Base-by-base conservation (phyloP, 176 grass and related monocot genomes). In the Aegilops sharonensis region DNA sequence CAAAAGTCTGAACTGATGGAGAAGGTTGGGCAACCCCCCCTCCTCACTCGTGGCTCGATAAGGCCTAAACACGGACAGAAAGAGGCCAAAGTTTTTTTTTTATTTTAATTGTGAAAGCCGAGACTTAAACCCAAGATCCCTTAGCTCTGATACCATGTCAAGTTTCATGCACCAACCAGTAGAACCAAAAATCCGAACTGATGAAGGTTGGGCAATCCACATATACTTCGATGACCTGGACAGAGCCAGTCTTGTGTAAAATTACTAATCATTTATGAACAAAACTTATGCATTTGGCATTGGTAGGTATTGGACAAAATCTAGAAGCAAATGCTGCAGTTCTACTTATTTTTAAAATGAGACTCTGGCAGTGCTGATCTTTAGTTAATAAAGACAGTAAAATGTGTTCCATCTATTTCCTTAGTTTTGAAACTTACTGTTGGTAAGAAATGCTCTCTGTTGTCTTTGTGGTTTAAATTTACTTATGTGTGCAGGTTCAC, bases 401-500 rank as follows among this genome's bases (percentile, higher is more conserved):
- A 73, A 67, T n/a, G 13, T 47, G 57, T 25, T 60, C 40, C 30
- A 5, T 87, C 79, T 65, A 15, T 67, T 75, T 66, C 59, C 25
- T 67, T 78, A 56, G 42, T 79, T 32, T 45, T 11, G 20, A 6
- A 30, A 59, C n/a, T 9, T 68, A 37, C 9, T 48, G 34, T 75
- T 32, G 23, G 17, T 84, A 65, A 42, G 17, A 39, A 70, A 43
- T 64, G 64, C 21, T 60, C 12, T 84, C 56, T 60, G 34, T 75
- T 86, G 32, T 43, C 9, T 87, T 36, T 64, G 21, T 87, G 71
- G 39, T 78, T 72, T 87, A 29, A 87, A 65, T 82, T 43, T 68
- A 85, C 71, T 73, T 78, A 21, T 86, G 31, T 81, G 81, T 21
- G 40, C 91, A 98, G 96, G 91, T 91, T 87, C 94, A 88, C 91